These are phyloP conservation scores for Pycnococcus provasolii DNA, from an alignment of 139 green algal genomes.

Conservation along the genomic window DNA sequence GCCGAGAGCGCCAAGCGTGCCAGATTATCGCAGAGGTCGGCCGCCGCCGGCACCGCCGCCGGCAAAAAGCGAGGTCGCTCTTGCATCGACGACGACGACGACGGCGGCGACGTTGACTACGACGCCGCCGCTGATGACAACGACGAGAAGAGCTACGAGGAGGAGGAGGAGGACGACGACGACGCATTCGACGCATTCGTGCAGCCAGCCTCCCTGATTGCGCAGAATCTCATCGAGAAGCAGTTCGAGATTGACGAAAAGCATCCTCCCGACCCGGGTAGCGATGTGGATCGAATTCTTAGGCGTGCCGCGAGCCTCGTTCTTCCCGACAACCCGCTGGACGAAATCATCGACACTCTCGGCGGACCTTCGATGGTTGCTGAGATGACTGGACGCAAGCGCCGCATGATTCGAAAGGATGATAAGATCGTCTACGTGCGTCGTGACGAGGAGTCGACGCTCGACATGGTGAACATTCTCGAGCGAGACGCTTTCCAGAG, in stretches of 20 bases:
- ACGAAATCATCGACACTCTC: constrained; percentile 38
- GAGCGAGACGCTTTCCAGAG: constrained; percentile 68
- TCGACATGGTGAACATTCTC: constrained; percentile 54
- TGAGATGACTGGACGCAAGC: constrained; percentile 36
- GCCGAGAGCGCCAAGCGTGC: no score
- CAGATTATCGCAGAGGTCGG: no score
- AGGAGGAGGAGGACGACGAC: constrained; percentile 30
- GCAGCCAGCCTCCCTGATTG: constrained; percentile 51
- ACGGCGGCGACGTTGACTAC: neutral
- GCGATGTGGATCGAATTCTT: neutral
- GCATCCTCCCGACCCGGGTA: no score
- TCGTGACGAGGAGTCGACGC: constrained; percentile 15
- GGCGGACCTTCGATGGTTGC: constrained; percentile 15
- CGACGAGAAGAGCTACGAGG: constrained; percentile 36
- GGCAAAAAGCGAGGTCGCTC: no score
- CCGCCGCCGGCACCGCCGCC: no score
- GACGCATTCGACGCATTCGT: constrained; percentile 61
- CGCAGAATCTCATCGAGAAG: constrained; percentile 44
- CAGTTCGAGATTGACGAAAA: neutral
- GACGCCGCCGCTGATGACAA: neutral
- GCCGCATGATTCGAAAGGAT: no score
- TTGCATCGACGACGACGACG: neutral
- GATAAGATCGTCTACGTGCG: neutral
- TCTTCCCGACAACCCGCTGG: constrained; percentile 63
- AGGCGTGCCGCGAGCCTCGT: neutral